Evolutionary conservation across 495 filamentous ascomycete species (phyloP), one percentile per base, ranked within the genome.

Genomic region (Aspergillus incahuasiensis): DNA sequence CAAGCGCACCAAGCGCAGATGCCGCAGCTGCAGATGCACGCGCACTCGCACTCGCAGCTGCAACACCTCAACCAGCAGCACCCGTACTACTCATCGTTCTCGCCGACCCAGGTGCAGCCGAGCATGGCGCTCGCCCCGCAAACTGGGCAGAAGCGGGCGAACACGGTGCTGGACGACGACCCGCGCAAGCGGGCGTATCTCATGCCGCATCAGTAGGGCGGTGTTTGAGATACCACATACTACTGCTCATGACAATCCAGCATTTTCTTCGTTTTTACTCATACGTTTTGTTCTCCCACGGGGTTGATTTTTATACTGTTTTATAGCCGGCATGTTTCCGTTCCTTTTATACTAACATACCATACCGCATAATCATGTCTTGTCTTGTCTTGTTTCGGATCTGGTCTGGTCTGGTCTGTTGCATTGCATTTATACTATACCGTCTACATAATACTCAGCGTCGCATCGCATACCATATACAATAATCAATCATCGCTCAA

Each of bases 181-280:
- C 54, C 68, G 1, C 67, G 64, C 32, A 73, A 73, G 48, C 66
- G 69, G 20, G 58, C 67, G 42, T 65, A 63, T 20, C 64, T 67
- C 9, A 73, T 67, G 12, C 70, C 71, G 19, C 61, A 63, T 18
- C 59, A 61, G 40, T 60, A 57, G 46, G 15, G 18, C 21, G 22
- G 7, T 25, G 25, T 25, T 34, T 20, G 25, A 20, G 16, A 49
- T 22, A 20, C 32, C 18, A 7, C 3, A 11, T 8, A 15, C 35
- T 9, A 21, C 20, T 34, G 24, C 6, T 22, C n/a, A 5, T 21
- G 35, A 38, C n/a, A 15, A 21, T 8, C 25, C 30, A 18, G 30
- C 39, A 11, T 49, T 16, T 34, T 35, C n/a, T 18, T 48, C 13
- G 7, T 42, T 18, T 28, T 28, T 8, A 4, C 8, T 28, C n/a